Evolutionary conservation across 2,329 filamentous ascomycete genomes (phyloP).

Genomic region (Tolypocladium cylindrosporum): DNA sequence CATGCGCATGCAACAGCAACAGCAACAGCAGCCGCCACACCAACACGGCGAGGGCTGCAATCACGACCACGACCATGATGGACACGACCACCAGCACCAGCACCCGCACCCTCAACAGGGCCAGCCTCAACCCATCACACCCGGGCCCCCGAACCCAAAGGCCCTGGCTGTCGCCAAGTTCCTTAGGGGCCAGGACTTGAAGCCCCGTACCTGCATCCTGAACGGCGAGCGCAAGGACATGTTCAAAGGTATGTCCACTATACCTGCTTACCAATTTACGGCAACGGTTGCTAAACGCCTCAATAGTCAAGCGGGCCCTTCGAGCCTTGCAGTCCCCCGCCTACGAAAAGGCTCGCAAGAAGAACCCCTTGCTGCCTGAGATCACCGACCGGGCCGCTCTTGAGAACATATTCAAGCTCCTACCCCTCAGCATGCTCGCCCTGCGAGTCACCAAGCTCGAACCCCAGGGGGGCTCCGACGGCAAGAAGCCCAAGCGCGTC

Average conservation of each 20-base stretch:
- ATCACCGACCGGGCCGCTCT: conserved; percentile 82
- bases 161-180: conserved; percentile 86
- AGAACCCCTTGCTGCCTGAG: conserved; percentile 80
- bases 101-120: conserved; percentile 21
- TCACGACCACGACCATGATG: conserved; percentile 11
- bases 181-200: conserved; percentile 72
- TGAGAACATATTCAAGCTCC: conserved; percentile 88
- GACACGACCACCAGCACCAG: conserved; percentile 15
- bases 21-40: conserved; percentile 24
- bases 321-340: conserved; percentile 80
- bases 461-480: conserved; percentile 51
- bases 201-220: conserved; percentile 82
- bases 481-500: conserved; percentile 73
- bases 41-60: conserved; percentile 2
- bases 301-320: conserved; percentile 87
- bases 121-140: conserved; percentile 57
- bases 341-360: conserved; percentile 80
- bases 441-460: conserved; percentile 73
- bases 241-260: conserved; percentile 64
- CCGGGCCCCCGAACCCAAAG: conserved; percentile 78
- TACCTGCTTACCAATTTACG: neutral
- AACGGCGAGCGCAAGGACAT: conserved; percentile 97
- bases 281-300: neutral
- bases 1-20: conserved; percentile 31
- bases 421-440: conserved; percentile 88